Percentiles rank a stretch among this genome's conserved stretches.
These are phyloP conservation scores for Lentinula lateritia DNA, from an alignment of 768 basidiomycete genomes.

Conservation along the genomic window DNA sequence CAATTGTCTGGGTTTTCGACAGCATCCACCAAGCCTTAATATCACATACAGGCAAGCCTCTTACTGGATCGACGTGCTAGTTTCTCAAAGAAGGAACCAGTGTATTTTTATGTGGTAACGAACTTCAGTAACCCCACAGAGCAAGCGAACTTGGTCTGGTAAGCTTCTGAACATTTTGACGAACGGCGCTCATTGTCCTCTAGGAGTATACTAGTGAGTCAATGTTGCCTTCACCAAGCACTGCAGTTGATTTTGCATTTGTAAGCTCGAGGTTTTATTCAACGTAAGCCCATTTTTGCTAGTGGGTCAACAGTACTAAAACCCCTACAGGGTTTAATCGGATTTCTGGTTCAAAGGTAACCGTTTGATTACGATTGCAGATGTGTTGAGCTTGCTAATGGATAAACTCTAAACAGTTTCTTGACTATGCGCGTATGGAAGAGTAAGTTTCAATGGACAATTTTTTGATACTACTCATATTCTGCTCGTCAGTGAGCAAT, in stretches of 20 bases:
- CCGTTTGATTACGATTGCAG: background rate
- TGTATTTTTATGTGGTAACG: slow-evolving; percentile 48
- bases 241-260: background rate
- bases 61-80: background rate
- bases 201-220: slow-evolving; percentile 48
- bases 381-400: background rate
- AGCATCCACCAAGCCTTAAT: slow-evolving; percentile 49
- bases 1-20: slow-evolving; percentile 43
- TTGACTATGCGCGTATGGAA: slow-evolving; percentile 38
- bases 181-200: background rate
- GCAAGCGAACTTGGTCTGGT: slow-evolving; percentile 43
- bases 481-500: slow-evolving; percentile 36
- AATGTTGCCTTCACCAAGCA: background rate
- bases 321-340: slow-evolving; percentile 39
- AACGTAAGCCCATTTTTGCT: slow-evolving; percentile 30
- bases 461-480: background rate
- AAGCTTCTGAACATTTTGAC: slow-evolving; percentile 11
- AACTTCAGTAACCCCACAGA: slow-evolving; percentile 40
- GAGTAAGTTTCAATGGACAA: slow-evolving; percentile 23
- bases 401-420: slow-evolving; percentile 22
- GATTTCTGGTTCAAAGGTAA: slow-evolving; percentile 51
- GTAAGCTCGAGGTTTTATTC: slow-evolving; percentile 51
- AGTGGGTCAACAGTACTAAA: background rate
- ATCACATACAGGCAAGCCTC: slow-evolving; percentile 41
- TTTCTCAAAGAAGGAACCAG: slow-evolving; percentile 20